Evolutionary conservation across 352 stramenopile species (phyloP), one percentile per base, ranked within the genome.

Genomic region (Globisporangium irregulare): DNA sequence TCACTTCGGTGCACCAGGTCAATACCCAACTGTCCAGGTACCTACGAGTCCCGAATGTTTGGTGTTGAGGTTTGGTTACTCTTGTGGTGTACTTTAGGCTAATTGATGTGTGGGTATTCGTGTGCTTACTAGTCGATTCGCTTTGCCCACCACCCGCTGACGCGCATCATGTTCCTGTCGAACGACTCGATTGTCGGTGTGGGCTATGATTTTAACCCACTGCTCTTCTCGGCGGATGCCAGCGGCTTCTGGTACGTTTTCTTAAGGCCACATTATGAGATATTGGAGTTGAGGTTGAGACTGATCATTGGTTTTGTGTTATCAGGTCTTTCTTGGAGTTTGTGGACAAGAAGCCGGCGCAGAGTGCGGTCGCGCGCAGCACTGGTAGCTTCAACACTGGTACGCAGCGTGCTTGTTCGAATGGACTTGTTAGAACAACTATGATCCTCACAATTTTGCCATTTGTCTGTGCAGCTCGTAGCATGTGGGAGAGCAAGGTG

Each of bases 151-250:
- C 76, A 98, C 55, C 94, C 94, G 53, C 68, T 98, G 51, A 89
- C 75, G 62, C 80, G 77, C 67, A 80, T 98, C 55, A 72, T 93
- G 64, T 98, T 98, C 73, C 70, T 98, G 5, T 93, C 80, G 46
- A 97, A 97, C 62, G 85, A 93, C 38, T 81, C 82, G 64, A 76
- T 98, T 5, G 85, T 97, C 20, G 94, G 91, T 14, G 90, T 79
- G 20, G 94, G 94, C 29, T 91, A 97, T 73, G 93, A 98, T 69
- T 98, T 98, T 68, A 98, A 98, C 73, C 86, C 95, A 22, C 68
- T 97, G 51, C 67, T 98, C 27, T 98, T 98, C 68, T 79, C 81
- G 25, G 79, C 87, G 41, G 80, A 93, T 65, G 73, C 63, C 53
- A 93, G 78, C 56, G 85, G 87, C 67, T 95, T 92, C 65, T 95